A percentile compares a stretch with the other conserved stretches of the same genome.
Evolutionary conservation across 2,329 filamentous ascomycete genomes (phyloP).

Genomic region (Chlorencoelia australis): DNA sequence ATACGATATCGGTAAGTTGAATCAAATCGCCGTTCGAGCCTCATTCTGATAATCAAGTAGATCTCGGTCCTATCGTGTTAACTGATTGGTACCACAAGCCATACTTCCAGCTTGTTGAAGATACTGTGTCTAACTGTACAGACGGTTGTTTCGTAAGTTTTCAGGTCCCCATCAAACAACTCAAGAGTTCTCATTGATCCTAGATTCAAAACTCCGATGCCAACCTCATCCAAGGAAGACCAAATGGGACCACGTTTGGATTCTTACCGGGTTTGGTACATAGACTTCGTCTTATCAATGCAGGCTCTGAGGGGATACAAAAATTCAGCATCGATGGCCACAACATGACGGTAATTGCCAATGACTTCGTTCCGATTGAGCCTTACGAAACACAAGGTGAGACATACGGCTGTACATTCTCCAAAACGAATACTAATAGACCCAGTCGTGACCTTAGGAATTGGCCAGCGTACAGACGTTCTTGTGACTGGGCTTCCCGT

Average conservation of each 20-base stretch:
- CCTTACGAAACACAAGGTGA: constrained; percentile 52
- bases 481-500: constrained; percentile 35
- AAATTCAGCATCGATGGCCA: constrained; percentile 38
- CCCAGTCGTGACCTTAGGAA: constrained; percentile 23
- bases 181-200: background rate
- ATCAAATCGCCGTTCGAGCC: background rate
- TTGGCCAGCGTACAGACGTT: constrained; percentile 32
- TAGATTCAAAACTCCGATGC: constrained; percentile 20
- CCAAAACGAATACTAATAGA: background rate
- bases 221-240: constrained; percentile 24
- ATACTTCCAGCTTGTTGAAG: constrained; percentile 38
- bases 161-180: too few relatives aligned
- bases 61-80: constrained; percentile 42
- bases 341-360: constrained; percentile 53
- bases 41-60: constrained; percentile 3
- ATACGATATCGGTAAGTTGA: constrained; percentile 42
- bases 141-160: background rate
- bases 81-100: constrained; percentile 31
- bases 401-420: constrained; percentile 15
- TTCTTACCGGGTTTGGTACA: constrained; percentile 34
- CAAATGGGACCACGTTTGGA: constrained; percentile 22
- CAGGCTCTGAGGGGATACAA: constrained; percentile 34
- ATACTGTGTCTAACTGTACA: constrained; percentile 23
- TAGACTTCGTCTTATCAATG: constrained; percentile 38
- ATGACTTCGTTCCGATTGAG: constrained; percentile 47